A percentile compares a stretch with the other conserved stretches of the same genome.
phyloP scores from a whole-genome alignment of 2,329 filamentous ascomycete genomes.

The Botrytis galanthina region DNA sequence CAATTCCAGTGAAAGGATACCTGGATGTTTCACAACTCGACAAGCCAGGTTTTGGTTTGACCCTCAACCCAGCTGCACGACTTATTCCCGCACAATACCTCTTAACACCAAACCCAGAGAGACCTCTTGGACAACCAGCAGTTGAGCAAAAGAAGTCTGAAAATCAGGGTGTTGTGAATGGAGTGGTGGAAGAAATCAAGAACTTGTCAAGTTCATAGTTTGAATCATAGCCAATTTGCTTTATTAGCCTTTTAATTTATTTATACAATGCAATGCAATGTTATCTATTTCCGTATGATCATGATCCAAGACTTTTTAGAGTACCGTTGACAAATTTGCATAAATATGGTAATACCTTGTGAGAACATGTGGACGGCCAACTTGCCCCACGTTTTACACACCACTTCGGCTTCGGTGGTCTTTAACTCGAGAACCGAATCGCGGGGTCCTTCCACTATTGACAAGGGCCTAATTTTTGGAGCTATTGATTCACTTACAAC shows the following conservation, averaged over 20 bases:
- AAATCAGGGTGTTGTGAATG: constrained; percentile 40
- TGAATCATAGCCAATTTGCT: constrained; percentile 13
- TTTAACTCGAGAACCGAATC: constrained; percentile 27
- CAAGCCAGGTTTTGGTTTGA: constrained; percentile 86
- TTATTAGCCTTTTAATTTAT: background rate
- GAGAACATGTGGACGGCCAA: background rate
- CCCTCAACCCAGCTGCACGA: constrained; percentile 73
- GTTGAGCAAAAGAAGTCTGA: constrained; percentile 28
- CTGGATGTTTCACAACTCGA: constrained; percentile 77
- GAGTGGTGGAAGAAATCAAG: constrained; percentile 31
- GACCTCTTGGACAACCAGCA: constrained; percentile 40
- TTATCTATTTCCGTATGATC: background rate
- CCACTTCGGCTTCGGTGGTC: constrained; percentile 22
- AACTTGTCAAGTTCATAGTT: constrained; percentile 27
- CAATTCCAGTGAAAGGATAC: constrained; percentile 79
- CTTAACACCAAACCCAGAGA: constrained; percentile 63
- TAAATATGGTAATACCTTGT: background rate
- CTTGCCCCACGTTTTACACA: constrained; percentile 14
- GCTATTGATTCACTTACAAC: background rate
- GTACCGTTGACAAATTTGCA: background rate
- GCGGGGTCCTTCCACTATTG: constrained; percentile 24
- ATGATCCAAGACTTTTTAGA: background rate
- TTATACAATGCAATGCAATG: background rate
- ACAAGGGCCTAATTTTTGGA: background rate
- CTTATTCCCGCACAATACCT: constrained; percentile 74